Evolutionary conservation across 495 filamentous ascomycete genomes (phyloP), one percentile per base, ranked within the genome.

Genomic region (Chaetomium fimeti): DNA sequence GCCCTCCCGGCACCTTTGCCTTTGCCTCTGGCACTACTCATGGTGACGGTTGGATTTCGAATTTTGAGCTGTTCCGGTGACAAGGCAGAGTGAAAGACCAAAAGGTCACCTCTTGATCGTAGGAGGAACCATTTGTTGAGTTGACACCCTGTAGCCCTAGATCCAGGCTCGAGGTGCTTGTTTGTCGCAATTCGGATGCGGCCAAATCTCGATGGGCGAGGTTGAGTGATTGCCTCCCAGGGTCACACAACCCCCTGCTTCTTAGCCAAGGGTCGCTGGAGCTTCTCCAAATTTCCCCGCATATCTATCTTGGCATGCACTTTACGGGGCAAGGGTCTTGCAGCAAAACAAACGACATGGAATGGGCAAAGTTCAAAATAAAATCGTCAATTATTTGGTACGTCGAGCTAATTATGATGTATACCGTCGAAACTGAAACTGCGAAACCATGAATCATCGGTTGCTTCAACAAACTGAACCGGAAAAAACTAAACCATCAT

Each of bases 211-310:
- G 27, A 52, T 28, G 24, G 1, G 25, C 22, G 18, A 22, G 6
- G n/a, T 47, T 22, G 43, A n/a, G 16, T 47, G 42, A 32, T 45
- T 45, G 42, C 42, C 42, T 25, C 3, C 48, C 48, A 16, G 5
- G n/a, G 54, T 42, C 24, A 43, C 57, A 36, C 49, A n/a, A 20
- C 18, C 48, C 28, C 7, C 22, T 57, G 25, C 25, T 29, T 18
- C 15, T 18, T 38, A 20, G 59, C 48, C 60, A 67, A 38, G 60
- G 47, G 22, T 16, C 22, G 5, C 13, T 54, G 36, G 60, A 32
- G 28, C 52, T 61, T 62, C 57, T 63, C 68, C 66, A 54, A 63
- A 51, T 63, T 60, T 67, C 68, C 49, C 68, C 65, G 55, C 68
- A 67, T 36, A 45, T 1, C 12, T 12, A 2, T 2, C 60, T 63